Percentiles rank a stretch among this genome's conserved stretches.
Conservation (phyloP, 768 basidiomycete genomes). For the Tubosaeta sp. region DNA sequence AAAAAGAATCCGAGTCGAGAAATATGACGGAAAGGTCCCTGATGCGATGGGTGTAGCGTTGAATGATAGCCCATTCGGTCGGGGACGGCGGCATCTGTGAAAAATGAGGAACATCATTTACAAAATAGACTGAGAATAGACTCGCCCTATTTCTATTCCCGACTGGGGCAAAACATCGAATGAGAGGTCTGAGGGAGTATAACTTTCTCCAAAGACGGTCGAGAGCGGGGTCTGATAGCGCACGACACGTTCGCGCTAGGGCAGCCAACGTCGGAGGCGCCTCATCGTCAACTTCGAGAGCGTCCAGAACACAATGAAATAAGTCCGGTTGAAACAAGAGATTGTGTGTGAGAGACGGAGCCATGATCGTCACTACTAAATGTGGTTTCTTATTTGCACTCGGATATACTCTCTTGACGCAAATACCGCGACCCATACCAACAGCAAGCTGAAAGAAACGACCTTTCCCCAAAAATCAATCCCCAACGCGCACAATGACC, state of each 20-base stretch:
- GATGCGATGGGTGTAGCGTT: background rate
- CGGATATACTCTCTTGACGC: too few species aligned
- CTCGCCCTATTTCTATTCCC: background rate
- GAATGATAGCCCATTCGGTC: background rate
- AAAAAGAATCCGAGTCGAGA: background rate
- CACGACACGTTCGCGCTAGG: background rate
- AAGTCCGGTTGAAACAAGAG: background rate
- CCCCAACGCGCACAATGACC: slow-evolving; percentile 45
- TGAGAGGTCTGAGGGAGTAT: background rate
- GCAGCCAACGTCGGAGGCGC: background rate
- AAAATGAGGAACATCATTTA: background rate
- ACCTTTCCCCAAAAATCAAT: slow-evolving; percentile 1
- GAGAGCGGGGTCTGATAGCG: background rate
- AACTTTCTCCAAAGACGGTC: background rate
- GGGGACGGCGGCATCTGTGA: background rate
- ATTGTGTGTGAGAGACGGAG: background rate
- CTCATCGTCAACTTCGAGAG: background rate
- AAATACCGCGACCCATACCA: background rate
- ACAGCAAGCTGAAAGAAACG: background rate
- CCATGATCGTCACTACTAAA: too few species aligned
- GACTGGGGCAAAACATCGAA: background rate
- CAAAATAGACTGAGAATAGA: background rate
- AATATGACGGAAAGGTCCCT: background rate
- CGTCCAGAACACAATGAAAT: background rate
- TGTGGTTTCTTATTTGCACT: too few species aligned